Conservation (phyloP, 306 rosid genomes). For the Begonia fuchsioides region DNA sequence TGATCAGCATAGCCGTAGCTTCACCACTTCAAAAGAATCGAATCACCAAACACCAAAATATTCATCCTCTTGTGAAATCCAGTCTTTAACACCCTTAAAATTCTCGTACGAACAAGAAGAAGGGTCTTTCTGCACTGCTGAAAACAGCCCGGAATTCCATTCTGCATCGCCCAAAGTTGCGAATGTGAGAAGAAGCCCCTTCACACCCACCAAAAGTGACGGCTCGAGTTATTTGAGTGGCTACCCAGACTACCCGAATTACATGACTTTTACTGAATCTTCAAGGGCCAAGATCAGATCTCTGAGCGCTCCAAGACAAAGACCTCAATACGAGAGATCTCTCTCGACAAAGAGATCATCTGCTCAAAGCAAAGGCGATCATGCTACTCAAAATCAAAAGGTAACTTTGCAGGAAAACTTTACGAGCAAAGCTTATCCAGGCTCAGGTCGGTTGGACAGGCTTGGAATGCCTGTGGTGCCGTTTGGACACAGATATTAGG, state of each 20-base stretch:
- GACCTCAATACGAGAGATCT: conserved; percentile 46
- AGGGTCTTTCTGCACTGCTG: conserved; percentile 48
- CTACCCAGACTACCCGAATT: conserved; percentile 45
- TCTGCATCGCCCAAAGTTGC: conserved; percentile 43
- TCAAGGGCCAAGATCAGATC: conserved; percentile 68
- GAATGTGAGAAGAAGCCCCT: conserved; percentile 45
- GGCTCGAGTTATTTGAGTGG: conserved; percentile 42
- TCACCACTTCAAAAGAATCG: conserved; percentile 42
- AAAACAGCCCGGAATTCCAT: conserved; percentile 36
- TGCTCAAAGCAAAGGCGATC: conserved; percentile 22
- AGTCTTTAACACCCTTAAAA: conserved; percentile 27
- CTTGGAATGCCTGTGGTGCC: conserved; percentile 89
- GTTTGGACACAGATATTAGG: conserved; percentile 33
- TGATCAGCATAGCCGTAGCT: no score
- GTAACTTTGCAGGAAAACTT: conserved; percentile 52
- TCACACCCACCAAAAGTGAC: conserved; percentile 55
- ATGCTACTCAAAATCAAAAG: conserved; percentile 15
- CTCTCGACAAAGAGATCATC: conserved; percentile 42
- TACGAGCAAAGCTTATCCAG: conserved; percentile 51
- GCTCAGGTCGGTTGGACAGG: conserved; percentile 85
- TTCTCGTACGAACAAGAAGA: conserved; percentile 34
- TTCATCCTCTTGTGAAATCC: conserved; percentile 31
- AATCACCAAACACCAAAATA: conserved; percentile 17
- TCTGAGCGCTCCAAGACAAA: conserved; percentile 63
- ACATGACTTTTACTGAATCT: conserved; percentile 76